Conservation (phyloP, 2,329 filamentous ascomycete species). For the Sporothrix brunneoviolacea region DNA sequence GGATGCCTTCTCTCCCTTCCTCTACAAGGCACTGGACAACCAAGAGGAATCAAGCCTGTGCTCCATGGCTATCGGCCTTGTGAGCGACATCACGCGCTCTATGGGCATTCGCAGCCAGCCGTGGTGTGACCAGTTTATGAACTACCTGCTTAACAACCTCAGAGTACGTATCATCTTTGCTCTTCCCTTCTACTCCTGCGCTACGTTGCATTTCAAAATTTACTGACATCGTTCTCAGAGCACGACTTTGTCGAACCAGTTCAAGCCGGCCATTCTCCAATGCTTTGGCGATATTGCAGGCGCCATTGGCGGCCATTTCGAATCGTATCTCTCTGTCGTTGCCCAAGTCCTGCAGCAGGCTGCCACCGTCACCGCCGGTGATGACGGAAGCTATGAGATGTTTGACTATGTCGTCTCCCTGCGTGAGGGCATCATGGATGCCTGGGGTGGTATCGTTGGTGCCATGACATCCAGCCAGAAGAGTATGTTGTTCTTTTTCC, state of each 20-base stretch:
- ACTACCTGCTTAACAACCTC: slow-evolving; percentile 87
- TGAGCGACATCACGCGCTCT: slow-evolving; percentile 91
- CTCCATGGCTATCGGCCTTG: slow-evolving; percentile 93
- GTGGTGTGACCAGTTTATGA: slow-evolving; percentile 97
- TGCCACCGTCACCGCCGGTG: slow-evolving; percentile 68
- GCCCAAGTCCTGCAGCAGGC: slow-evolving; percentile 93
- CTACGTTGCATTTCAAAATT: too few relatives aligned
- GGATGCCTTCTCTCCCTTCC: slow-evolving; percentile 86
- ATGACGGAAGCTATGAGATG: slow-evolving; percentile 88
- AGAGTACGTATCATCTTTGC: slow-evolving; percentile 50
- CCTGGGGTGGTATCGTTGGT: slow-evolving; percentile 93
- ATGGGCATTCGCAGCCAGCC: slow-evolving; percentile 86
- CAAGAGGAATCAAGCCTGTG: slow-evolving; percentile 92
- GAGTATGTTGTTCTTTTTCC: slow-evolving; percentile 43
- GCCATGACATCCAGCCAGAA: slow-evolving; percentile 82
- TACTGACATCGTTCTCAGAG: too few relatives aligned
- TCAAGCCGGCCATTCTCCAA: slow-evolving; percentile 96
- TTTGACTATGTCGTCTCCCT: slow-evolving; percentile 92
- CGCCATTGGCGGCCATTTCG: slow-evolving; percentile 85
- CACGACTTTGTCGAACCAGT: slow-evolving; percentile 82
- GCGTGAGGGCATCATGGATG: slow-evolving; percentile 97
- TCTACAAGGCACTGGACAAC: slow-evolving; percentile 91
- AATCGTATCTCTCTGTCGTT: slow-evolving; percentile 87
- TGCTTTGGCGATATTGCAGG: slow-evolving; percentile 97
- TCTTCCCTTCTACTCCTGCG: slow-evolving; percentile 4